phyloP scores from a whole-genome alignment of 1,284 basidiomycete species.

The Agaricales sp. region DNA sequence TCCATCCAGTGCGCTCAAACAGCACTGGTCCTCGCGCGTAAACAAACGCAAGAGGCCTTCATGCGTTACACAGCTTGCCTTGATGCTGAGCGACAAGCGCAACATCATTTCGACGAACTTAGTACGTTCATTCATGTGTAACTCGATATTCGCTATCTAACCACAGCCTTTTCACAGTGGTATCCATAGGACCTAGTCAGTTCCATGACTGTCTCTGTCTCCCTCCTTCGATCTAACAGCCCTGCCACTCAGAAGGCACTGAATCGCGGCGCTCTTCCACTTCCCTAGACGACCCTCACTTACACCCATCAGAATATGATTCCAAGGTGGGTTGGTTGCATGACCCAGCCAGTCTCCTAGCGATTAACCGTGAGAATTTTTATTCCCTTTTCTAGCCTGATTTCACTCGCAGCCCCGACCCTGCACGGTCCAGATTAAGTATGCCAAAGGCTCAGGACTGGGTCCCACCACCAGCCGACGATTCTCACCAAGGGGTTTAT shows the following conservation, averaged over 20 bases:
- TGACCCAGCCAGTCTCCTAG: neutral
- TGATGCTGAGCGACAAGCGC: slow-evolving; percentile 54
- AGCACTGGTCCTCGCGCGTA: slow-evolving; percentile 38
- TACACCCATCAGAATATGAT: neutral
- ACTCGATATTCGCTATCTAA: slow-evolving; percentile 10
- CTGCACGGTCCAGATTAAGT: neutral
- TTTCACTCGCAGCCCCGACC: neutral
- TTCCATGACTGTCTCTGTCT: neutral
- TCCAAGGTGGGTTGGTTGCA: neutral
- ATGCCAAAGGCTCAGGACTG: neutral
- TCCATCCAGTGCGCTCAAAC: neutral
- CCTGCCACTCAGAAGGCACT: slow-evolving; percentile 1
- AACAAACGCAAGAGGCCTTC: slow-evolving; percentile 63
- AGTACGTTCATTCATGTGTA: slow-evolving; percentile 9
- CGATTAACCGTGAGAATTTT: neutral
- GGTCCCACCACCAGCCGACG: neutral
- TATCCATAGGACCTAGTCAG: neutral
- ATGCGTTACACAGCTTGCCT: slow-evolving; percentile 56
- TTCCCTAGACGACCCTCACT: neutral
- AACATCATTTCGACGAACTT: slow-evolving; percentile 22
- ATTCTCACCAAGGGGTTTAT: neutral
- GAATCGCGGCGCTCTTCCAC: neutral
- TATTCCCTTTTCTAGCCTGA: neutral
- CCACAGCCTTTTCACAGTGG: neutral
- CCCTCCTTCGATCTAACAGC: neutral